Percentiles rank a stretch among this genome's conserved stretches.
Conservation (phyloP, 176 grass and related monocot species). For the Raddia distichophylla region DNA sequence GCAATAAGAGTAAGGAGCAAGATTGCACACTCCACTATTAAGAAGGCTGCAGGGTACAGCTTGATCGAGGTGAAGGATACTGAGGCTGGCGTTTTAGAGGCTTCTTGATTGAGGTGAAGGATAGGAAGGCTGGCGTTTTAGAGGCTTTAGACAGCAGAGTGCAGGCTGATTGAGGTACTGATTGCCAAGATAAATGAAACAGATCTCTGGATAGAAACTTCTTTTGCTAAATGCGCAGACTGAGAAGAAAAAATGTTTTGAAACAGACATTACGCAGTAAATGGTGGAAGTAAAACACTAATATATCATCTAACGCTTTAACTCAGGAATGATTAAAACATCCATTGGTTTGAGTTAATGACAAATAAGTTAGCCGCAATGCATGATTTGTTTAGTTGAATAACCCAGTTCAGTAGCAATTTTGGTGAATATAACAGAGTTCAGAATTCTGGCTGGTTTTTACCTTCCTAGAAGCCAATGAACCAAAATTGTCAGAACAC, state of each 20-base stretch:
- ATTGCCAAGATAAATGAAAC: too few relatives aligned
- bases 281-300: background rate
- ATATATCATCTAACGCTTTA: conserved; percentile 22
- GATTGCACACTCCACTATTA: conserved; percentile 55
- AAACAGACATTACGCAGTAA: too few relatives aligned
- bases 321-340: conserved; percentile 26
- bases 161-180: too few relatives aligned
- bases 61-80: conserved; percentile 57
- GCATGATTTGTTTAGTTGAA: background rate
- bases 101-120: too few relatives aligned
- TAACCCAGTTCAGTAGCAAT: background rate
- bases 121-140: too few relatives aligned
- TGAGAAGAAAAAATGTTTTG: too few relatives aligned
- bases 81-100: background rate
- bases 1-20: conserved; percentile 51
- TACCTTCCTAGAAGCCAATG: conserved; percentile 18
- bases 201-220: too few relatives aligned
- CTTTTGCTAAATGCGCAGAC: too few relatives aligned
- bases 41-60: conserved; percentile 74
- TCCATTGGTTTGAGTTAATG: background rate
- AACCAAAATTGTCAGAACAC: background rate
- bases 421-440: background rate
- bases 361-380: background rate
- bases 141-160: too few relatives aligned
- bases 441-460: background rate